Percentiles rank a stretch among this genome's conserved stretches.
phyloP scores from a whole-genome alignment of 805 yeast genomes.

The Torulaspora franciscae region DNA sequence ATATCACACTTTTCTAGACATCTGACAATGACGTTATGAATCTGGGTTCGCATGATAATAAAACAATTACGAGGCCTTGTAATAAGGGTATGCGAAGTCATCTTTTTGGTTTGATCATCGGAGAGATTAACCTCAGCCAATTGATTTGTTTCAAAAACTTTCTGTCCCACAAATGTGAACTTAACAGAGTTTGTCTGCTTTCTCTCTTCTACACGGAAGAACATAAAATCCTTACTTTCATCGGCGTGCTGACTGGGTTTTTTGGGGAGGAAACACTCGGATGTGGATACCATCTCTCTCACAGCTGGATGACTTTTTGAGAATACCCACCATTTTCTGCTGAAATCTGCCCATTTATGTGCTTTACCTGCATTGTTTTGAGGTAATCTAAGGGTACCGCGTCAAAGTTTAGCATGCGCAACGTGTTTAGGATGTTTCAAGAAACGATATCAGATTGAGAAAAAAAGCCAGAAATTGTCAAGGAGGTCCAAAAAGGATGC shows the following conservation, averaged over 20 bases:
- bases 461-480: constrained; percentile 1
- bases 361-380: neutral
- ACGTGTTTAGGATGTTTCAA: constrained; percentile 2
- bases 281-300: constrained; percentile 1
- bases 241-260: neutral
- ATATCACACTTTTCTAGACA: constrained; percentile 3
- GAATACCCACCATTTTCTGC: neutral
- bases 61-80: constrained; percentile 16
- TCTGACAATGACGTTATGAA: constrained; percentile 9
- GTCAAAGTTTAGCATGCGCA: constrained; percentile 1
- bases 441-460: neutral
- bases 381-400: constrained; percentile 5
- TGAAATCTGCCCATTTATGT: neutral
- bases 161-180: constrained; percentile 13
- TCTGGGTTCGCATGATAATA: constrained; percentile 15
- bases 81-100: neutral
- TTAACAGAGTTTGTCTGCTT: constrained; percentile 3
- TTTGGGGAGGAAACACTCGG: constrained; percentile 10
- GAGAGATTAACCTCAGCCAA: constrained; percentile 10
- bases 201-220: constrained; percentile 7
- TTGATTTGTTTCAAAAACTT: constrained; percentile 7
- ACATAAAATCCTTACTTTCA: constrained; percentile 6
- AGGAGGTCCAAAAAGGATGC: neutral
- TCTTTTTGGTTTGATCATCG: constrained; percentile 1
- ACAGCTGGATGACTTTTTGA: neutral